phyloP scores from a whole-genome alignment of 345 rosid genomes.

The Populus euphratica region DNA sequence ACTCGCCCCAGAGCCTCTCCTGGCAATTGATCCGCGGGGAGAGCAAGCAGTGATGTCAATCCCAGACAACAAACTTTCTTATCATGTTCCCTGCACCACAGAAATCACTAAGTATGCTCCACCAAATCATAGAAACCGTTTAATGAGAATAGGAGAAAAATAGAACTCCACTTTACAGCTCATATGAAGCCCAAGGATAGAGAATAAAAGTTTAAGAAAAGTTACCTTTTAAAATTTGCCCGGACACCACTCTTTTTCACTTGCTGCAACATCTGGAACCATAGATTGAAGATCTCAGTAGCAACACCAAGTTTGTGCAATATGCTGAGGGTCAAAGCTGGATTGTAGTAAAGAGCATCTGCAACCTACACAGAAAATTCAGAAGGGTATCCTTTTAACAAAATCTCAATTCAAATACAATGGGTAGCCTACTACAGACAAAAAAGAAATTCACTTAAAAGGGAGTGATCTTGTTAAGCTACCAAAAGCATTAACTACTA shows the following conservation, averaged over 20 bases:
- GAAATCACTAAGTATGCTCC: constrained; percentile 15
- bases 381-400: not conserved
- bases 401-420: not conserved
- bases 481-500: not conserved
- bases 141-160: not conserved
- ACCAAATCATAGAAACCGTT: not conserved
- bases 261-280: constrained; percentile 98
- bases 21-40: constrained; percentile 80
- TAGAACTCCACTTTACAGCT: not conserved
- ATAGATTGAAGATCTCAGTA: constrained; percentile 67
- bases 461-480: not conserved
- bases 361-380: constrained; percentile 63
- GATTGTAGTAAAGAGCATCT: constrained; percentile 84
- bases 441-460: not conserved
- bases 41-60: constrained; percentile 74
- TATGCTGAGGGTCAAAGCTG: constrained; percentile 69
- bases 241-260: constrained; percentile 74
- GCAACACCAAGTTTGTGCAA: constrained; percentile 80
- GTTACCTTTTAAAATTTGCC: constrained; percentile 80
- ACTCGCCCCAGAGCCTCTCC: constrained; percentile 84
- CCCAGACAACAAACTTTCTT: constrained; percentile 99
- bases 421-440: not conserved
- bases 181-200: not conserved
- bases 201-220: not conserved
- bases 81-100: constrained; percentile 72